Evolutionary conservation across 1,139 yeast genomes (phyloP).

Genomic region (Kodamaea derodonti): DNA sequence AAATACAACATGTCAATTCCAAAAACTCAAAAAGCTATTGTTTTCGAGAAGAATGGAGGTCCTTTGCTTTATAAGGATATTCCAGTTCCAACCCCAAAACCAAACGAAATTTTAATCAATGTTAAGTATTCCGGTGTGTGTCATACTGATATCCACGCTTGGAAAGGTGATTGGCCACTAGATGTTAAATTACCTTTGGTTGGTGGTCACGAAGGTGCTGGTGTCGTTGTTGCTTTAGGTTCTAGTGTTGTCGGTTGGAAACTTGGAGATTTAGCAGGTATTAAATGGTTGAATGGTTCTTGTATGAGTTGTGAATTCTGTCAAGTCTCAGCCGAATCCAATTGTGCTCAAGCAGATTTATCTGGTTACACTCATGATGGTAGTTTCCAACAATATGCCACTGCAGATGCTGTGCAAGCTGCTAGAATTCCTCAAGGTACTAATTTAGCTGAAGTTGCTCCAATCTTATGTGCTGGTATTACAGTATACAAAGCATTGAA

Average conservation of each 20-base stretch:
- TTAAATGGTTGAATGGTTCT: slow-evolving; percentile 70
- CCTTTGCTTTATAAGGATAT: slow-evolving; percentile 58
- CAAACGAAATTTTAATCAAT: slow-evolving; percentile 58
- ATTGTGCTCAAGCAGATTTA: slow-evolving; percentile 63
- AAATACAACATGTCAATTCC: slow-evolving; percentile 36
- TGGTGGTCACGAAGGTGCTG: slow-evolving; percentile 89
- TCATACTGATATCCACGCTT: slow-evolving; percentile 68
- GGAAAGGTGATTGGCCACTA: slow-evolving; percentile 74
- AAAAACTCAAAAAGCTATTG: slow-evolving; percentile 65
- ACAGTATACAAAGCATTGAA: slow-evolving; percentile 82
- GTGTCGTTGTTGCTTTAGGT: slow-evolving; percentile 74
- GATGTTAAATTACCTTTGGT: slow-evolving; percentile 63
- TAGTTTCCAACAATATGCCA: slow-evolving; percentile 79
- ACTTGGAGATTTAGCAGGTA: slow-evolving; percentile 75
- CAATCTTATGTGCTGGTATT: slow-evolving; percentile 71
- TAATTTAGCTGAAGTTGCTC: slow-evolving; percentile 33
- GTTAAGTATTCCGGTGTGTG: slow-evolving; percentile 67
- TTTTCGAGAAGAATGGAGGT: slow-evolving; percentile 68
- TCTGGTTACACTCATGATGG: slow-evolving; percentile 83
- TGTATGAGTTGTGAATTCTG: slow-evolving; percentile 75
- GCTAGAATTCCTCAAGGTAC: slow-evolving; percentile 32
- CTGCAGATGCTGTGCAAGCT: slow-evolving; percentile 48
- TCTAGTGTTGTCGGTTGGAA: slow-evolving; percentile 63
- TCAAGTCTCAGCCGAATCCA: slow-evolving; percentile 62
- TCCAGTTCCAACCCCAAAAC: slow-evolving; percentile 58